These are phyloP conservation scores for Teratosphaeria zuluensis DNA, from an alignment of 2,329 filamentous ascomycete genomes.

Conservation along the genomic window DNA sequence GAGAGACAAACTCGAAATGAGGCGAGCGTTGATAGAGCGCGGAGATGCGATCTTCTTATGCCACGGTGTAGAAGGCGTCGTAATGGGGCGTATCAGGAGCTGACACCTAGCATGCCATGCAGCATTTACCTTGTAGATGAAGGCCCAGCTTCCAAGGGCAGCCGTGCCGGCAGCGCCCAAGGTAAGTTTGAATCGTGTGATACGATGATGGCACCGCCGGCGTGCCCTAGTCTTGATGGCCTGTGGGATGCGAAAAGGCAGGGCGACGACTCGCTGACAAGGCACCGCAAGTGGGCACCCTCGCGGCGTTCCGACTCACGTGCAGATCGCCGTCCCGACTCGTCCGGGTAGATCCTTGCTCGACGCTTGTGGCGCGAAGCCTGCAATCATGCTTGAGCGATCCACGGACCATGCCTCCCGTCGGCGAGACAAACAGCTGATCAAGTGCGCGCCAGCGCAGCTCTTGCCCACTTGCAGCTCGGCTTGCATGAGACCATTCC, in stretches of 20 bases:
- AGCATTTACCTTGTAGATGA: not conserved
- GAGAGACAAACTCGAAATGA: not conserved
- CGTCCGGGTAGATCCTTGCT: not conserved
- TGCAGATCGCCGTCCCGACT: not conserved
- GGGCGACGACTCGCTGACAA: not conserved
- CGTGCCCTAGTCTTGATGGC: not conserved
- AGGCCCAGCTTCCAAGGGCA: not conserved
- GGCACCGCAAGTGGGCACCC: not conserved
- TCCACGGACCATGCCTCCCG: not conserved
- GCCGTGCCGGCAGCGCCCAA: not conserved
- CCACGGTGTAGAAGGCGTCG: not conserved
- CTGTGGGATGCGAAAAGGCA: not conserved
- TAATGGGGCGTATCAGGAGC: slow-evolving; percentile 3
- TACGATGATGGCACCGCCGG: not conserved
- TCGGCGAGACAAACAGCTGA: not conserved
- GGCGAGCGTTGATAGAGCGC: not conserved
- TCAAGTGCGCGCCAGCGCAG: not conserved
- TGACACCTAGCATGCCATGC: not conserved
- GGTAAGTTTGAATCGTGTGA: not conserved
- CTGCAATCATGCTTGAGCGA: not conserved
- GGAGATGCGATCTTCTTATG: slow-evolving; percentile 1
- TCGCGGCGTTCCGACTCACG: not conserved
- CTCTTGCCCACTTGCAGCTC: not conserved
- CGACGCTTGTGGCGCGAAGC: not conserved
- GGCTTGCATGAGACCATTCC: not conserved